phyloP scores from a whole-genome alignment of 208 protist species.

The Trypanosoma congolense region DNA sequence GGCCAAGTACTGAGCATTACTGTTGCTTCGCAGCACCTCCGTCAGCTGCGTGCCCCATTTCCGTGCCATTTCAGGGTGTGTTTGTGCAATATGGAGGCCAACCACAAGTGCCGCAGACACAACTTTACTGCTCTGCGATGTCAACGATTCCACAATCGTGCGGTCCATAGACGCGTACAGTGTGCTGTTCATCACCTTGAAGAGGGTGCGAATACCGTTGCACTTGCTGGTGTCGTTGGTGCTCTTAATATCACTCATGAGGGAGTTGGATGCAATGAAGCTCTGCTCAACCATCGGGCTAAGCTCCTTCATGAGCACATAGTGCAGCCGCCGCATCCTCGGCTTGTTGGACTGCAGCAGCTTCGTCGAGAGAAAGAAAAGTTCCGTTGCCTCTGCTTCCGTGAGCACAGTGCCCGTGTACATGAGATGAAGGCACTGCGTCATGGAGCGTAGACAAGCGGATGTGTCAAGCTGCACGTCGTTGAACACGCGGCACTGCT shows the following conservation, averaged over 20 bases:
- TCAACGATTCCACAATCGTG: slow-evolving; percentile 97
- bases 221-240: slow-evolving; percentile 90
- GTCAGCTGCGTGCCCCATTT: slow-evolving; percentile 95
- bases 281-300: slow-evolving; percentile 90
- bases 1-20: slow-evolving; percentile 96
- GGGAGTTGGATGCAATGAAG: slow-evolving; percentile 96
- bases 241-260: slow-evolving; percentile 97
- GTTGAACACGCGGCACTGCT: slow-evolving; percentile 95
- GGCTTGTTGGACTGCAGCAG: slow-evolving; percentile 95
- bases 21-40: slow-evolving; percentile 80
- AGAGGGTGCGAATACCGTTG: slow-evolving; percentile 93
- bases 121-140: slow-evolving; percentile 93
- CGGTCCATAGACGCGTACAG: slow-evolving; percentile 95
- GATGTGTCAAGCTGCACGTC: slow-evolving; percentile 83
- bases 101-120: slow-evolving; percentile 97
- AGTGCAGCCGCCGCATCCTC: slow-evolving; percentile 95
- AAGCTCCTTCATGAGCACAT: slow-evolving; percentile 98
- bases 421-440: slow-evolving; percentile 95
- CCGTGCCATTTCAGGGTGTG: slow-evolving; percentile 82
- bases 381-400: slow-evolving; percentile 92
- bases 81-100: slow-evolving; percentile 92
- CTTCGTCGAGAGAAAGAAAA: slow-evolving; percentile 99
- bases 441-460: slow-evolving; percentile 87
- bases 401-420: slow-evolving; percentile 90
- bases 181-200: slow-evolving; percentile 93